phyloP scores from a whole-genome alignment of 2,329 filamentous ascomycete species.

The Epichloe sylvatica region DNA sequence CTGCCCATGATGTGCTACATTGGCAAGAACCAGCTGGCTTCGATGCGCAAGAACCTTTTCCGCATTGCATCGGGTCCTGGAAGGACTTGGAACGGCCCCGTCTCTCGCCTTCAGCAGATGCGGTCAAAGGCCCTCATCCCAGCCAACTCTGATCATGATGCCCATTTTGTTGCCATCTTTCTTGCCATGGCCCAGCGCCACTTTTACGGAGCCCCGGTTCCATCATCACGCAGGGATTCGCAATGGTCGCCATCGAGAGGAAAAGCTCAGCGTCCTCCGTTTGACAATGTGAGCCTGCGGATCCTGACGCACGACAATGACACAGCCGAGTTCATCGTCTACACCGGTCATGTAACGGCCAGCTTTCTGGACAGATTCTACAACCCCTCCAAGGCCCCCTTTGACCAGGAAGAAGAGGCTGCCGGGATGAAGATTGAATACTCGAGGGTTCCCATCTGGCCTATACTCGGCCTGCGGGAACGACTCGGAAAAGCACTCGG shows the following conservation, averaged over 20 bases:
- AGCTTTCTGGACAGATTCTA: slow-evolving; percentile 37
- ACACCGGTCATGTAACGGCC: slow-evolving; percentile 34
- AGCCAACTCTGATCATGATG: slow-evolving; percentile 34
- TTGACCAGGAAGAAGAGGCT: slow-evolving; percentile 11
- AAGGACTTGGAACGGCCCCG: slow-evolving; percentile 30
- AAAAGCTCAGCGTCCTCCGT: slow-evolving; percentile 18
- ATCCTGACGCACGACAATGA: slow-evolving; percentile 37
- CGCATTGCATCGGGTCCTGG: slow-evolving; percentile 29
- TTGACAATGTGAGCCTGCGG: slow-evolving; percentile 34
- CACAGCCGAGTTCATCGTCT: slow-evolving; percentile 37
- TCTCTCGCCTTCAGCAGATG: slow-evolving; percentile 32
- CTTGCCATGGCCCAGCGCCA: slow-evolving; percentile 43
- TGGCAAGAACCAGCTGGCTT: slow-evolving; percentile 30
- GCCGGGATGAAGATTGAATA: slow-evolving; percentile 32
- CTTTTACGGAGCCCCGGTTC: slow-evolving; percentile 26
- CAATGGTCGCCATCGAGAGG: slow-evolving; percentile 12
- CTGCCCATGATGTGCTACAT: slow-evolving; percentile 32
- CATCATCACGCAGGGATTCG: slow-evolving; percentile 13
- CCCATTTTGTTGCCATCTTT: slow-evolving; percentile 37
- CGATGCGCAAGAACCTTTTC: slow-evolving; percentile 34
- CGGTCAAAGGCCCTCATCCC: slow-evolving; percentile 35
- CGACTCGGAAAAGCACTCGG: slow-evolving; percentile 40
- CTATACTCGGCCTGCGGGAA: slow-evolving; percentile 40
- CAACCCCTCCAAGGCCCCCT: slow-evolving; percentile 28
- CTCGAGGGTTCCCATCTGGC: slow-evolving; percentile 38